Conservation (phyloP, 1,284 basidiomycete species). For the Schizopora paradoxa region DNA sequence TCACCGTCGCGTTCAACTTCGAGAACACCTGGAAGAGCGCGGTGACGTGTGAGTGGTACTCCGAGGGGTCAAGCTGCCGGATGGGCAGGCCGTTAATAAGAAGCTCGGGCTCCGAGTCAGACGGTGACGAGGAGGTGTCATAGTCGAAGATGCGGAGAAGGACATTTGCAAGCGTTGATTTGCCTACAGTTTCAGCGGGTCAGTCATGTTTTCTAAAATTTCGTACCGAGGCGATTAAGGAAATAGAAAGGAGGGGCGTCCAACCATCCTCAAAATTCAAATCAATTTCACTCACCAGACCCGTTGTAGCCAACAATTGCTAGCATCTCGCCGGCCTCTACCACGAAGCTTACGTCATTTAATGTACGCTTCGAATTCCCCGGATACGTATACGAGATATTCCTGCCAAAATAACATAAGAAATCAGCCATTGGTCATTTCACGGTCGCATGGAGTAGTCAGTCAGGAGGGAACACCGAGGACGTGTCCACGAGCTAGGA, state of each 20-base stretch:
- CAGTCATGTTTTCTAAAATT: constrained; percentile 1
- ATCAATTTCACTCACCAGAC: constrained; percentile 45
- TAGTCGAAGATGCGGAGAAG: constrained; percentile 73
- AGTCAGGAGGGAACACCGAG: not conserved
- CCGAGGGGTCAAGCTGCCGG: constrained; percentile 53
- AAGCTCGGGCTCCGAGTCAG: constrained; percentile 33
- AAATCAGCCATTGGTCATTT: constrained; percentile 8
- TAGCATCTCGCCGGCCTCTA: constrained; percentile 69
- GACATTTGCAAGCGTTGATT: constrained; percentile 77
- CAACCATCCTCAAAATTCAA: constrained; percentile 1
- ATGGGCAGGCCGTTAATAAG: constrained; percentile 65
- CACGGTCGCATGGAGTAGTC: not conserved
- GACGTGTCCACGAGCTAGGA: not conserved
- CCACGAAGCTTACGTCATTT: constrained; percentile 58
- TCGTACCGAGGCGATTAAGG: constrained; percentile 16
- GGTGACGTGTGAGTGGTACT: constrained; percentile 66
- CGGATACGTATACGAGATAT: constrained; percentile 73
- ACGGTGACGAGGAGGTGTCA: constrained; percentile 41
- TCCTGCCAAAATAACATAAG: constrained; percentile 34
- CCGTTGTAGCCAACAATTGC: constrained; percentile 82
- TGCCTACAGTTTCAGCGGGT: constrained; percentile 46
- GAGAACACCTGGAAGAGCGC: constrained; percentile 83
- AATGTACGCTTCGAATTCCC: constrained; percentile 61
- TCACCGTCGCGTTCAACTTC: constrained; percentile 65
- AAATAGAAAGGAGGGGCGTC: constrained; percentile 2